phyloP scores from a whole-genome alignment of 805 yeast genomes.

The Saturnispora sekii region DNA sequence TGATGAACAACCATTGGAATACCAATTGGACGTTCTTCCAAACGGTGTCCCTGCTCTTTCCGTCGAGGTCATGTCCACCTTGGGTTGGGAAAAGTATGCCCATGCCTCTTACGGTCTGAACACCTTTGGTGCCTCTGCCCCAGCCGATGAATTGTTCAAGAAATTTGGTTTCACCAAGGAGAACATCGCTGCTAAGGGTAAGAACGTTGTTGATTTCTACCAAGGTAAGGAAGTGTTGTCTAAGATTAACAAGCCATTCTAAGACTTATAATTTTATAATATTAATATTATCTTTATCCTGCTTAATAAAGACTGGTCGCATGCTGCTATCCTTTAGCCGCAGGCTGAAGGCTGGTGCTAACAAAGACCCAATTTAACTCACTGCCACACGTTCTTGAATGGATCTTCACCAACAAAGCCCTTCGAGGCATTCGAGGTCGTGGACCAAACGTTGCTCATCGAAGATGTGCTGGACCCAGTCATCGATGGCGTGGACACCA shows the following conservation, averaged over 20 bases:
- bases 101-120: constrained; percentile 95
- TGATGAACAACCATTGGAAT: constrained; percentile 71
- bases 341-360: too few species aligned
- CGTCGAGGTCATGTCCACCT: constrained; percentile 84
- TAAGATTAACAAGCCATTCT: constrained; percentile 75
- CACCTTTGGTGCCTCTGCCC: constrained; percentile 96
- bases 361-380: neutral
- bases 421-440: constrained; percentile 5
- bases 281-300: neutral
- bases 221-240: constrained; percentile 63
- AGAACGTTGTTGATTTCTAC: constrained; percentile 71
- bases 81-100: constrained; percentile 91
- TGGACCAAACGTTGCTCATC: constrained; percentile 12
- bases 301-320: too few species aligned
- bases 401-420: constrained; percentile 19
- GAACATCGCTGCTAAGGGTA: constrained; percentile 82
- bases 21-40: constrained; percentile 81
- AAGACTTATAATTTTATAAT: constrained; percentile 16
- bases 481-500: constrained; percentile 3
- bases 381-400: constrained; percentile 26
- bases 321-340: too few species aligned
- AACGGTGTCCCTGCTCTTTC: constrained; percentile 90
- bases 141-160: constrained; percentile 73
- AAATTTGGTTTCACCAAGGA: constrained; percentile 86
- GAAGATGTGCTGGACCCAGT: constrained; percentile 1